A percentile compares a stretch with the other conserved stretches of the same genome.
Conservation (phyloP, 2,329 filamentous ascomycete species). For the Taxawa tesnikishii region DNA sequence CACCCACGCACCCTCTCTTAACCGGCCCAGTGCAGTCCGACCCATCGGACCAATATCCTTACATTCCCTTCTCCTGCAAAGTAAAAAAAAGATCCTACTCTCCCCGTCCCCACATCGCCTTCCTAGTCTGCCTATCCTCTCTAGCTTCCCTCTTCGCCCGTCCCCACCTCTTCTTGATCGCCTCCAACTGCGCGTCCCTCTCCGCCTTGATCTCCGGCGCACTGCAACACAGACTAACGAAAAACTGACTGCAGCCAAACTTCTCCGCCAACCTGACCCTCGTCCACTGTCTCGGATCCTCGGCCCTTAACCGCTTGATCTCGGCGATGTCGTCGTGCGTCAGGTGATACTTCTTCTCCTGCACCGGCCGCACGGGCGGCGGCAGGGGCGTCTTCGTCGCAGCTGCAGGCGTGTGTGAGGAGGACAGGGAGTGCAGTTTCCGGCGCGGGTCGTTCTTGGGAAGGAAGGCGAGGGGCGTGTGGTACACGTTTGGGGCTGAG, state of each 20-base stretch:
- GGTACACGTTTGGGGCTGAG: conserved; percentile 48
- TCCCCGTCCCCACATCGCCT: conserved; percentile 48
- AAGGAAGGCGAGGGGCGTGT: conserved; percentile 54
- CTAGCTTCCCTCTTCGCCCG: conserved; percentile 45
- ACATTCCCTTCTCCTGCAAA: no score
- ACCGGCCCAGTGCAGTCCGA: no score
- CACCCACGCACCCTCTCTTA: no score
- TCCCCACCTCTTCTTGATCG: conserved; percentile 49
- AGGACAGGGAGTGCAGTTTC: conserved; percentile 25
- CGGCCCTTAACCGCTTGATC: conserved; percentile 42
- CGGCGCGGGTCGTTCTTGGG: conserved; percentile 45
- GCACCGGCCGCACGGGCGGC: conserved; percentile 35
- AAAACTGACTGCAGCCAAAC: conserved; percentile 51
- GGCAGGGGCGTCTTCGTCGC: conserved; percentile 18
- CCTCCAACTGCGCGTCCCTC: conserved; percentile 34
- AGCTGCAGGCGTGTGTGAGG: conserved; percentile 12
- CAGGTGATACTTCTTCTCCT: conserved; percentile 51
- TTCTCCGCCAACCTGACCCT: conserved; percentile 46
- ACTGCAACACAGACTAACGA: conserved; percentile 47
- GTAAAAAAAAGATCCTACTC: not conserved
- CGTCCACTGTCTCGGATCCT: conserved; percentile 49
- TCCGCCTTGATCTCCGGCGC: conserved; percentile 33
- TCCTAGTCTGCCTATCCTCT: conserved; percentile 47
- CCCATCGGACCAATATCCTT: no score
- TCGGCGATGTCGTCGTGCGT: conserved; percentile 44